Evolutionary conservation across 495 filamentous ascomycete species (phyloP), one percentile per base, ranked within the genome.

Genomic region (Penicillium silybi): DNA sequence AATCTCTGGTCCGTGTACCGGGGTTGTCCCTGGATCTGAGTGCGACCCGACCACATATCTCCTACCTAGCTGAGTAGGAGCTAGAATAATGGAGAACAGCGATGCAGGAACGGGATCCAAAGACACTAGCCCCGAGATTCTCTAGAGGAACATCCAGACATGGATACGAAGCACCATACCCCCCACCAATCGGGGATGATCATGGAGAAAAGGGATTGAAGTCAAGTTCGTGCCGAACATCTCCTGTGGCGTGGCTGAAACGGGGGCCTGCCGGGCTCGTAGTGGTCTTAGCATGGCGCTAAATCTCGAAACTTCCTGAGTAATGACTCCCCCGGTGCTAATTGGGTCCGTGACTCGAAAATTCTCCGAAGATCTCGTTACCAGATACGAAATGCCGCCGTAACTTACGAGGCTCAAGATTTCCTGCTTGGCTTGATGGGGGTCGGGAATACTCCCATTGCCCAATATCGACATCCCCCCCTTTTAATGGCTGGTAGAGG

Each of bases 191-290:
- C 29, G 29, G 29, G 29, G 29, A 13, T 1, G 29, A 32, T 32
- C 11, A 32, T 13, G 9, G 13, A 32, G 13, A 32, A 32, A 32
- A 32, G 29, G 10, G 29, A 32, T 32, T 32, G 29, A 13, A 32
- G 2, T 41, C 26, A 34, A 29, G 41, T 53, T 45, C 20, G 49
- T 57, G 49, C 41, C 41, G 41, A 16, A n/a, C 16, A 41, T 20
- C 37, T 4, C 15, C 37, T 44, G 57, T 63, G 61, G 61, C 61
- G 61, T 50, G 43, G 61, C 61, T 63, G 61, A 61, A 57, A 53
- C 17, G 29, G 15, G 47, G 44, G 23, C 49, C 52, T 48, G 40
- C 29, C 29, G 26, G 26, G 29, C 16, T 19, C 43, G 26, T 51
- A 32, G 29, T 32, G 9, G 29, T 32, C 29, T 54, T 56, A 55